phyloP scores from a whole-genome alignment of 306 rosid genomes.

The Fragaria nilgerrensis region DNA sequence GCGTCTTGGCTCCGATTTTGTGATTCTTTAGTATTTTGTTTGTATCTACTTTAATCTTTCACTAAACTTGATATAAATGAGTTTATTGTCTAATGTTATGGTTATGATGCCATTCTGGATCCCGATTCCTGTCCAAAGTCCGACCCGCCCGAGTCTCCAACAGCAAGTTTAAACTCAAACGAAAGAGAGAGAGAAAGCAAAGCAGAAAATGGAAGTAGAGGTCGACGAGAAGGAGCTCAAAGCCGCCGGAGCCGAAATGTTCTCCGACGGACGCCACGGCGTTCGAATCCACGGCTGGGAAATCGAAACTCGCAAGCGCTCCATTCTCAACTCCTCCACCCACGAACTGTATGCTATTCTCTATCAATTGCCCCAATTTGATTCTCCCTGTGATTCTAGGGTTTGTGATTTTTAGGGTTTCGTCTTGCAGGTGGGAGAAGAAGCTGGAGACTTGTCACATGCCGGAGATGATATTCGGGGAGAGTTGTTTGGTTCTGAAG shows the following conservation, averaged over 20 bases:
- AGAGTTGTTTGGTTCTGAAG: constrained; percentile 61
- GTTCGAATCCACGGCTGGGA: constrained; percentile 81
- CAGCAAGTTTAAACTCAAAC: neutral
- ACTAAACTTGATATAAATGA: too few species aligned
- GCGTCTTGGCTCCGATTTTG: fast-evolving
- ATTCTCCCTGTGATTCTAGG: neutral
- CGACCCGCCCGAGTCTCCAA: neutral
- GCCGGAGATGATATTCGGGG: constrained; percentile 99
- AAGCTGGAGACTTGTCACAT: constrained; percentile 79
- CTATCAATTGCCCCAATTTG: neutral
- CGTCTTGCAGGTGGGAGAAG: constrained; percentile 70
- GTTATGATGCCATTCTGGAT: neutral
- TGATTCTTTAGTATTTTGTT: too few species aligned
- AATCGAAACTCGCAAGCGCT: constrained; percentile 66
- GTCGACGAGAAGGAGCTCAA: constrained; percentile 70
- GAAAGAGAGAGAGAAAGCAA: neutral
- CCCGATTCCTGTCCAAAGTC: neutral
- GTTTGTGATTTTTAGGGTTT: constrained; percentile 1
- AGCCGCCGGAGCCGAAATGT: constrained; percentile 78
- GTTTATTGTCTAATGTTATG: too few species aligned
- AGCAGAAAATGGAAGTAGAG: constrained; percentile 55
- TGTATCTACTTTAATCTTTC: too few species aligned
- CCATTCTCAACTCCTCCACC: constrained; percentile 71
- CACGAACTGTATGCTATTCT: constrained; percentile 33
- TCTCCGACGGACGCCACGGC: constrained; percentile 62